Conservation (phyloP, 371 early-diverging fungal species). For the Mortierella sp. region DNA sequence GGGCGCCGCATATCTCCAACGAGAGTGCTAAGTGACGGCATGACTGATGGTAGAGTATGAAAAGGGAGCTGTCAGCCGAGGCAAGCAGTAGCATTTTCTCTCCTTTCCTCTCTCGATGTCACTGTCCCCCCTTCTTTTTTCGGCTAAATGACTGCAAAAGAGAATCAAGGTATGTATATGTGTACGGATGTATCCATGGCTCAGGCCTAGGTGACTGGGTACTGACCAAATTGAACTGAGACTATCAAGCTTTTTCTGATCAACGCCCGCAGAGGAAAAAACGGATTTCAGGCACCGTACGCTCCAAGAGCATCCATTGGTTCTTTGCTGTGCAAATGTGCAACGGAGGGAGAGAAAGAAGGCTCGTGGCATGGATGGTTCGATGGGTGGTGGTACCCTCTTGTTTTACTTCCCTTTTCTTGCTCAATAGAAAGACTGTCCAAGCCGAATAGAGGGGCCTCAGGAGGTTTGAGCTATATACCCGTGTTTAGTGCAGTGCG, state of each 20-base stretch:
- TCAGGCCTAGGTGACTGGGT: neutral
- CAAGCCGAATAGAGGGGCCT: neutral
- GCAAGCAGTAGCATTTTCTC: neutral
- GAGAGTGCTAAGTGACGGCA: neutral
- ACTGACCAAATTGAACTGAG: neutral
- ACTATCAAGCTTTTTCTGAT: neutral
- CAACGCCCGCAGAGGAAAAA: no score
- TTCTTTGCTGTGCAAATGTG: neutral
- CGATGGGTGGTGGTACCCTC: neutral
- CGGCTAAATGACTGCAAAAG: neutral
- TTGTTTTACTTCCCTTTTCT: no score
- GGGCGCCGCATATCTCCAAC: no score
- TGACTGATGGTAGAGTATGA: neutral
- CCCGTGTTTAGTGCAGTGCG: no score
- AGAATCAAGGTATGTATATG: neutral
- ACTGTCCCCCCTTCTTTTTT: neutral
- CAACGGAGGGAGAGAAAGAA: no score
- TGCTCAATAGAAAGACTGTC: neutral
- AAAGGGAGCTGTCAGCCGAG: neutral
- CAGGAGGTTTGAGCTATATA: neutral
- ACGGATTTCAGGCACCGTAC: neutral
- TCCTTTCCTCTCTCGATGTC: neutral
- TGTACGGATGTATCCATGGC: neutral
- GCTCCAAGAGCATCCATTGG: neutral
- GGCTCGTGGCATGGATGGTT: neutral